Percentiles rank a stretch among this genome's conserved stretches.
Conservation (phyloP, 371 early-diverging fungal genomes). For the Syncephalastrum racemosum region DNA sequence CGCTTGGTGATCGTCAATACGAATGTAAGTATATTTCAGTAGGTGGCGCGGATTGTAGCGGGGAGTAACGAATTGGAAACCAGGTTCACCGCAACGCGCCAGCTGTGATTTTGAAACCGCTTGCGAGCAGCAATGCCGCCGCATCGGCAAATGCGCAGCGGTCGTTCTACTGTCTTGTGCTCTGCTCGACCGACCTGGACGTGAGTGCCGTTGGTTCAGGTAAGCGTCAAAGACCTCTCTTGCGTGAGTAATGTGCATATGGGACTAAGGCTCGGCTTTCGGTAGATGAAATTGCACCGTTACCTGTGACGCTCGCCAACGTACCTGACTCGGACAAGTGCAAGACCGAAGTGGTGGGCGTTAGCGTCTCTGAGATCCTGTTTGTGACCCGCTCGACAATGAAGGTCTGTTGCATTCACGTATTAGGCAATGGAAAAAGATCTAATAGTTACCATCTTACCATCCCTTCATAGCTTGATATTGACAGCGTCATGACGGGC, state of each 20-base stretch:
- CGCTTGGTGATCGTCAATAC: slow-evolving; percentile 75
- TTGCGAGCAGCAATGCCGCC: slow-evolving; percentile 22
- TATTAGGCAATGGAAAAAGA: too few relatives aligned
- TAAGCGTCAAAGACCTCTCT: neutral
- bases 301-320: slow-evolving; percentile 65
- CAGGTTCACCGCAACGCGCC: slow-evolving; percentile 66
- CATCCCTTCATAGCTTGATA: slow-evolving; percentile 50
- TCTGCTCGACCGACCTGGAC: slow-evolving; percentile 33
- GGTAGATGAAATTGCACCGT: slow-evolving; percentile 42
- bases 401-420: slow-evolving; percentile 28
- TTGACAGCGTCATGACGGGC: slow-evolving; percentile 50
- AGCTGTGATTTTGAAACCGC: slow-evolving; percentile 63
- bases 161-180: slow-evolving; percentile 51
- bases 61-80: too few relatives aligned
- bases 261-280: neutral
- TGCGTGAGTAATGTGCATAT: neutral
- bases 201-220: slow-evolving; percentile 9
- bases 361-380: slow-evolving; percentile 66
- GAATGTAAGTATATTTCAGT: slow-evolving; percentile 38
- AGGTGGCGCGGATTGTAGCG: too few relatives aligned
- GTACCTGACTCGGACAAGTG: slow-evolving; percentile 47
- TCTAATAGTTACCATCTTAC: too few relatives aligned
- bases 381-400: slow-evolving; percentile 57
- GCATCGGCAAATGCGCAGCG: slow-evolving; percentile 36
- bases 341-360: slow-evolving; percentile 47